Conservation (phyloP, 331 rosid genomes). For the Phaseolus coccineus region DNA sequence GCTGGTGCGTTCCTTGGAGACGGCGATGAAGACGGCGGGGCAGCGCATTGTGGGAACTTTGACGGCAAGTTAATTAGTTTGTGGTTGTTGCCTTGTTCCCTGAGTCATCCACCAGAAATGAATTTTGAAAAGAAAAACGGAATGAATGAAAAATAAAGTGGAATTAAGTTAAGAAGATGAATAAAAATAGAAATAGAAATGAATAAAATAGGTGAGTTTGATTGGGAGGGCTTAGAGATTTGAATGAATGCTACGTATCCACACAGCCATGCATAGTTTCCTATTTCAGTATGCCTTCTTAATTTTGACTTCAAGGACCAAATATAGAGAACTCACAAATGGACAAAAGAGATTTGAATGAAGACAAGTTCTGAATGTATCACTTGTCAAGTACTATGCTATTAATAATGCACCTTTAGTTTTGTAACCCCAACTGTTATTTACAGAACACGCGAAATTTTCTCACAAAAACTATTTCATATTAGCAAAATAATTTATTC, state of each 20-base stretch:
- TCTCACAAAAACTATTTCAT: too few species aligned
- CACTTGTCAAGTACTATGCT: too few species aligned
- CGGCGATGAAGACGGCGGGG: conserved; percentile 46
- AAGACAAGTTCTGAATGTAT: too few species aligned
- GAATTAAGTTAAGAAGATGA: neutral
- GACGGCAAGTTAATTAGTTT: neutral
- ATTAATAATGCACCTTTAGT: too few species aligned
- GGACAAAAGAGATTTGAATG: too few species aligned
- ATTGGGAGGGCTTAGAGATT: neutral
- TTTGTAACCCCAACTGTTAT: too few species aligned
- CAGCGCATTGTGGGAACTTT: conserved; percentile 34
- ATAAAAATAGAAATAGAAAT: neutral
- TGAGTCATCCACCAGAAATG: neutral
- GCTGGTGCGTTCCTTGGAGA: conserved; percentile 67
- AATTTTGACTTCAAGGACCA: too few species aligned
- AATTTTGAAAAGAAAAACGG: neutral
- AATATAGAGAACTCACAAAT: too few species aligned
- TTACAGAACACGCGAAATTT: too few species aligned
- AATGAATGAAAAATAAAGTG: neutral
- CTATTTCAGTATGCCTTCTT: too few species aligned
- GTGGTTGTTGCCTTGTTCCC: neutral
- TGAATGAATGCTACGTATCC: neutral
- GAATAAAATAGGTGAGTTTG: neutral
- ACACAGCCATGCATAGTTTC: neutral
- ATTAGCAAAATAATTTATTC: too few species aligned